Evolutionary conservation across 768 basidiomycete species (phyloP).

Genomic region (Filobasidium floriforme): DNA sequence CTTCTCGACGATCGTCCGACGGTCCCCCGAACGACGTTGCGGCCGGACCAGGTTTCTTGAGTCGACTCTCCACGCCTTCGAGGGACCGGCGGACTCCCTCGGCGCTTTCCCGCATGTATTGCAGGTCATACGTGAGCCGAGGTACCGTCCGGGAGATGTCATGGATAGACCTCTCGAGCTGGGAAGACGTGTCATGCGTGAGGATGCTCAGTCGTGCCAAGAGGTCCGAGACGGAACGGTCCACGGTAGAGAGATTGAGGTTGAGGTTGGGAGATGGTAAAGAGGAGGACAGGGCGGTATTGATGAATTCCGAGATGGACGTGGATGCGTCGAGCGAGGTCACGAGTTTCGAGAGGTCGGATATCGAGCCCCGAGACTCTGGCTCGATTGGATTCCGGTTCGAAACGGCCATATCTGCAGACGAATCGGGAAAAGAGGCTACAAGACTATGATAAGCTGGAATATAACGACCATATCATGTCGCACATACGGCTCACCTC

Average conservation of each 20-base stretch:
- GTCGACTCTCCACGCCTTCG: constrained; percentile 52
- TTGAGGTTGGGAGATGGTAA: neutral
- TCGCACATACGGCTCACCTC: too few species aligned
- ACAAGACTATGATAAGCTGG: too few species aligned
- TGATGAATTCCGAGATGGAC: constrained; percentile 27
- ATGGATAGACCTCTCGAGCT: constrained; percentile 80
- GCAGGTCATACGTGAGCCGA: constrained; percentile 85
- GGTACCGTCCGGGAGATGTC: constrained; percentile 88
- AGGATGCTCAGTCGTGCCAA: constrained; percentile 75
- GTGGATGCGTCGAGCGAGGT: constrained; percentile 20
- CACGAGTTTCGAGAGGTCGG: constrained; percentile 22
- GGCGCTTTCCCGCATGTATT: constrained; percentile 92
- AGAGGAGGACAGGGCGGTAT: constrained; percentile 6
- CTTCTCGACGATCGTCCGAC: constrained; percentile 22
- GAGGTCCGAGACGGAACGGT: constrained; percentile 66
- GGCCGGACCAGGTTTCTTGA: neutral
- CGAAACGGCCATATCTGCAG: too few species aligned
- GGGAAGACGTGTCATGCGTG: constrained; percentile 75
- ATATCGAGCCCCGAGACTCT: neutral
- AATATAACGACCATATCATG: too few species aligned
- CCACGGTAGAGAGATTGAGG: constrained; percentile 56
- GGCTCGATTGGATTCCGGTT: too few species aligned
- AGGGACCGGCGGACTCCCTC: constrained; percentile 64
- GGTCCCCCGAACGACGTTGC: neutral
- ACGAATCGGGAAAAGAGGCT: too few species aligned